phyloP scores from a whole-genome alignment of 164 flowering plant species.

The Dillenia suffruticosa region DNA sequence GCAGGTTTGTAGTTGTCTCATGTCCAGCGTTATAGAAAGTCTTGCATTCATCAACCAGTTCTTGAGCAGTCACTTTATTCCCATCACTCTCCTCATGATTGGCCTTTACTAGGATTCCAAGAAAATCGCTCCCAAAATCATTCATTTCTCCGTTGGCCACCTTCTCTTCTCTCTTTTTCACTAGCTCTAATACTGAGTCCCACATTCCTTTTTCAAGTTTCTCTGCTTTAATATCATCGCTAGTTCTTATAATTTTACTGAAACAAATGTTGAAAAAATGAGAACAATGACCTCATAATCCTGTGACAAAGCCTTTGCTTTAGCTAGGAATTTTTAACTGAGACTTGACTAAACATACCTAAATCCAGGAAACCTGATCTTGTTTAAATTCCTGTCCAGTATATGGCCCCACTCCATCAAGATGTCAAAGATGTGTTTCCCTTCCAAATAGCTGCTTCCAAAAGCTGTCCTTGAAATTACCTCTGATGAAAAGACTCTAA shows the following conservation, averaged over 20 bases:
- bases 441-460: conserved; percentile 5
- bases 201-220: conserved; percentile 4
- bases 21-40: not conserved
- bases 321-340: too few relatives aligned
- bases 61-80: not conserved
- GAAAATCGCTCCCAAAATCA: not conserved
- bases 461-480: conserved; percentile 9
- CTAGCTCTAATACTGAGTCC: conserved; percentile 3
- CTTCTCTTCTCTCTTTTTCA: conserved; percentile 5
- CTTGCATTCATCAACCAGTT: conserved; percentile 1
- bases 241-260: not conserved
- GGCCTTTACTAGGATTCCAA: not conserved
- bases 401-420: not conserved
- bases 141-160: not conserved
- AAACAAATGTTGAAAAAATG: too few relatives aligned
- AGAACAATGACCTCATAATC: too few relatives aligned
- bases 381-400: not conserved
- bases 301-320: too few relatives aligned
- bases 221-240: conserved; percentile 8
- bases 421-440: conserved; percentile 5
- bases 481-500: conserved; percentile 3
- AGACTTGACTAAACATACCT: conserved; percentile 1
- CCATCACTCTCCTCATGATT: not conserved
- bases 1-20: not conserved
- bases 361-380: conserved; percentile 6